phyloP scores from a whole-genome alignment of 2,329 filamentous ascomycete genomes.

The Epichloe typhina region DNA sequence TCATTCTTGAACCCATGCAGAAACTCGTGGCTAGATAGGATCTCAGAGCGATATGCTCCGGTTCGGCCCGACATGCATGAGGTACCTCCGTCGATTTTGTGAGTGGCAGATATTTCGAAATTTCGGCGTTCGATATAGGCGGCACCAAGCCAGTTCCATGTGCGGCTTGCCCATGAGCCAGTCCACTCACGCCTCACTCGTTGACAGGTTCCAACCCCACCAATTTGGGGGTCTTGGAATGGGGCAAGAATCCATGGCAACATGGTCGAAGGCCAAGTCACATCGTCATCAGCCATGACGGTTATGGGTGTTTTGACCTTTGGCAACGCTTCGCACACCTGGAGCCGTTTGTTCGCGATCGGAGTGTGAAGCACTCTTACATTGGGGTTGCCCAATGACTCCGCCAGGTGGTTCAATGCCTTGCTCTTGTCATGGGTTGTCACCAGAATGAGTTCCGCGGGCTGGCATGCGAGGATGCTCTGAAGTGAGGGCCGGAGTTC shows the following conservation, averaged over 20 bases:
- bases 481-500: constrained; percentile 71
- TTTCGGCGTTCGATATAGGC: constrained; percentile 89
- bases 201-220: constrained; percentile 87
- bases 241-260: constrained; percentile 87
- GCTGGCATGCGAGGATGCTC: constrained; percentile 59
- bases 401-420: constrained; percentile 53
- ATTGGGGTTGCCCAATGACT: constrained; percentile 43
- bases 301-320: constrained; percentile 74
- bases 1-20: constrained; percentile 84
- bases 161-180: constrained; percentile 43
- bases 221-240: constrained; percentile 72
- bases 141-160: constrained; percentile 84
- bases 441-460: constrained; percentile 66
- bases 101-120: constrained; percentile 92
- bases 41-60: constrained; percentile 80
- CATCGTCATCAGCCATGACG: constrained; percentile 90
- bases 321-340: constrained; percentile 84
- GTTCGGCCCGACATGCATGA: constrained; percentile 93
- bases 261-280: constrained; percentile 77
- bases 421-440: constrained; percentile 71
- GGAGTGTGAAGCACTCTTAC: constrained; percentile 64
- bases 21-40: constrained; percentile 75
- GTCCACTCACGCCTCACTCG: constrained; percentile 58
- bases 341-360: constrained; percentile 89
- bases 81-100: constrained; percentile 89